Percentiles rank a stretch among this genome's conserved stretches.
Evolutionary conservation across 2,329 filamentous ascomycete genomes (phyloP).

Genomic region (Alternaria solani): DNA sequence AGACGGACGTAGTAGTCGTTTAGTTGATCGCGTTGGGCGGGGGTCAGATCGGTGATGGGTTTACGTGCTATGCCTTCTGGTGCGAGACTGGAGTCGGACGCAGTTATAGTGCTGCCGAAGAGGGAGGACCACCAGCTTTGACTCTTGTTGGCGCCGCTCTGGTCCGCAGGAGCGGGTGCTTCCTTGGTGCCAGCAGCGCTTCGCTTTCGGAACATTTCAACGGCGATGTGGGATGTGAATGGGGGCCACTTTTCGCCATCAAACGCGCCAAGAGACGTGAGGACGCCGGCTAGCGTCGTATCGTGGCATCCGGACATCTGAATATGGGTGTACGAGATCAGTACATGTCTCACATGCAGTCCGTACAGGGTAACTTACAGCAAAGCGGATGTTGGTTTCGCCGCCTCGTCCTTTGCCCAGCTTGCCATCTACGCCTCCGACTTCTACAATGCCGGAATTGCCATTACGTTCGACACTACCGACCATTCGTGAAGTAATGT

Average conservation of each 20-base stretch:
- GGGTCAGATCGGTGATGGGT: conserved; percentile 63
- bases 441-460: conserved; percentile 51
- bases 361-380: conserved; percentile 31
- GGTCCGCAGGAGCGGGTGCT: conserved; percentile 1
- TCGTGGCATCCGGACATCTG: conserved; percentile 85
- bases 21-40: conserved; percentile 66
- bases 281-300: conserved; percentile 83
- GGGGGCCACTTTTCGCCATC: conserved; percentile 81
- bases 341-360: no score
- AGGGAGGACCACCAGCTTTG: conserved; percentile 50
- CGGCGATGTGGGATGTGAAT: conserved; percentile 88
- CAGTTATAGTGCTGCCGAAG: conserved; percentile 39
- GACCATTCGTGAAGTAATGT: conserved; percentile 69
- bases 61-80: conserved; percentile 67
- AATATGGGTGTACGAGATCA: no score
- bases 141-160: conserved; percentile 17
- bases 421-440: conserved; percentile 45
- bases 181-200: conserved; percentile 6
- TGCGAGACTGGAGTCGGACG: conserved; percentile 6
- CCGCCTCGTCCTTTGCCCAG: conserved; percentile 56
- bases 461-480: conserved; percentile 47
- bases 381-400: conserved; percentile 71
- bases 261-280: conserved; percentile 82
- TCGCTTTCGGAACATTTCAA: conserved; percentile 81
- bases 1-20: conserved; percentile 86